Conservation (phyloP, 352 stramenopile genomes). For the Phytophthora brassicae region DNA sequence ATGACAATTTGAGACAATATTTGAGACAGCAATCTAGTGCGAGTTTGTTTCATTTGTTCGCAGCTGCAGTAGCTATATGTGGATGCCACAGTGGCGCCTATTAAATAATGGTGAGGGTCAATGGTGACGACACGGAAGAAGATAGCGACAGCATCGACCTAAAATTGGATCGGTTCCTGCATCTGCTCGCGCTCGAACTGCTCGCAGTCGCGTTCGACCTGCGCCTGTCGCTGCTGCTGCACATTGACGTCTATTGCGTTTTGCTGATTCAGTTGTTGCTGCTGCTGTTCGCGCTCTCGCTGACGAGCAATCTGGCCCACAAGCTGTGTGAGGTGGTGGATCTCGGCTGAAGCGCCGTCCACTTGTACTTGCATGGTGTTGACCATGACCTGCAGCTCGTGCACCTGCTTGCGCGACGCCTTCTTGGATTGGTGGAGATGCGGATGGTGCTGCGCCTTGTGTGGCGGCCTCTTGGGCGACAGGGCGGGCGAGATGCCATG, state of each 20-base stretch:
- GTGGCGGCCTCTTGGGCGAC: slow-evolving; percentile 15
- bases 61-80: not conserved
- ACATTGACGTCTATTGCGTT: slow-evolving; percentile 30
- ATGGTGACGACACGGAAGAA: not conserved
- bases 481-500: no score
- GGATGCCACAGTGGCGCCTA: not conserved
- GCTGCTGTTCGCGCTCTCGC: slow-evolving; percentile 14
- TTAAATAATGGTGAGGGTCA: not conserved
- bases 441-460: not conserved
- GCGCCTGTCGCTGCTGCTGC: slow-evolving; percentile 13
- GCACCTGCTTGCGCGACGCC: slow-evolving; percentile 33
- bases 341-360: slow-evolving; percentile 24
- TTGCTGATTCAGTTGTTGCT: slow-evolving; percentile 11
- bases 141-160: not conserved
- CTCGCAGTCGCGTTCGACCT: slow-evolving; percentile 12
- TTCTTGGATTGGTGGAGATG: slow-evolving; percentile 25
- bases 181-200: slow-evolving; percentile 21
- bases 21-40: no score
- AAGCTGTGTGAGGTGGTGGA: slow-evolving; percentile 34
- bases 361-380: slow-evolving; percentile 35
- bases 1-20: no score
- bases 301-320: slow-evolving; percentile 26
- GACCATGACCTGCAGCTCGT: slow-evolving; percentile 34
- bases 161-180: not conserved
- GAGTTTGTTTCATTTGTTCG: no score